phyloP scores from a whole-genome alignment of 2,329 filamentous ascomycete genomes.

The Xylariaceae sp. region DNA sequence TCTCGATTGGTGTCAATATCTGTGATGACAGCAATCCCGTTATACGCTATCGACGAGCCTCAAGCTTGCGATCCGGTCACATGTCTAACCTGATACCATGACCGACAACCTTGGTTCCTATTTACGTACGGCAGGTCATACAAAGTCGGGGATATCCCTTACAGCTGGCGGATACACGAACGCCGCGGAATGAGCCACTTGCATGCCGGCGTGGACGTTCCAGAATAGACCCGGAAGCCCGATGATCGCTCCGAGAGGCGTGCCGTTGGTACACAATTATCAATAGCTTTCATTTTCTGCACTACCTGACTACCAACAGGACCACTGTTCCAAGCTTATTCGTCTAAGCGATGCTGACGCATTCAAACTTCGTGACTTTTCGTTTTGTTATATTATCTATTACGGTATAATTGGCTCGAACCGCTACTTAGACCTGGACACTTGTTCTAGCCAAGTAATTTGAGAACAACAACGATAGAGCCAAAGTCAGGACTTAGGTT shows the following conservation, averaged over 20 bases:
- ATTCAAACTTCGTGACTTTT: not conserved
- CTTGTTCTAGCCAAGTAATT: not conserved
- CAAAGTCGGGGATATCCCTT: not conserved
- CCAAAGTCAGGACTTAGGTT: not conserved
- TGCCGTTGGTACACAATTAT: slow-evolving; percentile 1
- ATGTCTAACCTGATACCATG: not conserved
- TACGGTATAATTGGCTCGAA: not conserved
- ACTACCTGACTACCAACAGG: not conserved
- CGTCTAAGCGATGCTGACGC: not conserved
- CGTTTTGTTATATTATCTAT: not conserved
- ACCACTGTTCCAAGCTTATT: not conserved
- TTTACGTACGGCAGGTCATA: not conserved
- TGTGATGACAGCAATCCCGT: not conserved
- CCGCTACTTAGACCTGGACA: not conserved
- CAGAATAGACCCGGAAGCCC: slow-evolving; percentile 20
- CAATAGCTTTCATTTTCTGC: slow-evolving; percentile 1
- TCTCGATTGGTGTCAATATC: not conserved
- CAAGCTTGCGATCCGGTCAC: not conserved
- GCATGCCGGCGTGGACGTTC: slow-evolving; percentile 13
- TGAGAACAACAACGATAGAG: not conserved
- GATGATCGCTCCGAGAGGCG: not conserved
- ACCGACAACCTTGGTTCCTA: not conserved
- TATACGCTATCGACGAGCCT: not conserved
- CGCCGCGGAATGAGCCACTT: not conserved
- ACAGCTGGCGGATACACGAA: not conserved